Conservation (phyloP, 768 basidiomycete genomes). For the Macrocybe gigantea region DNA sequence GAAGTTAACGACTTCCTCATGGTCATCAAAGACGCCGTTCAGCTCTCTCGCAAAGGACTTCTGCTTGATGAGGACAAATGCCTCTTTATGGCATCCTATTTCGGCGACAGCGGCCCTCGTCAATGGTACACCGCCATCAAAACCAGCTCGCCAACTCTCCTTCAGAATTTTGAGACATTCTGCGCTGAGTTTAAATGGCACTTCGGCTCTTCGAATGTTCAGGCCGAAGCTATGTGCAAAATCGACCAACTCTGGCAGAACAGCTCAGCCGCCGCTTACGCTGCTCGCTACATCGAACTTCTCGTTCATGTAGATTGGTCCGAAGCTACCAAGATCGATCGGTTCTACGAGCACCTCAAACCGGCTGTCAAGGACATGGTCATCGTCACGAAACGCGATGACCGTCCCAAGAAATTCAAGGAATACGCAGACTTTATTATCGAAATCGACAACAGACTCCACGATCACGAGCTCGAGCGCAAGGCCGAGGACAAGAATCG, state of each 20-base stretch:
- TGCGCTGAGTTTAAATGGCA: conserved; percentile 17
- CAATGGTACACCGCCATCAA: conserved; percentile 25
- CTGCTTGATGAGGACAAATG: conserved; percentile 19
- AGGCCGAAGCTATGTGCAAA: conserved; percentile 18
- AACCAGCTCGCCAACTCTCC: conserved; percentile 8
- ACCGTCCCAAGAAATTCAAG: conserved; percentile 12
- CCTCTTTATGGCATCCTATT: conserved; percentile 20
- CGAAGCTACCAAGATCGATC: conserved; percentile 25
- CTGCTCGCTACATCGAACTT: conserved; percentile 19
- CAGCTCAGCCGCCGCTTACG: conserved; percentile 20
- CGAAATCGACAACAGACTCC: conserved; percentile 19
- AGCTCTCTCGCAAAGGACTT: conserved; percentile 15
- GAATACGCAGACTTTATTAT: conserved; percentile 14
- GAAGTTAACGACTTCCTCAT: conserved; percentile 14
- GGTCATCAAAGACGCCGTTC: conserved; percentile 18
- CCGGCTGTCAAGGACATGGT: conserved; percentile 18
- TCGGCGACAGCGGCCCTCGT: conserved; percentile 21
- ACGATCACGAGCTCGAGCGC: conserved; percentile 12
- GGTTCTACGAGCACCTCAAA: conserved; percentile 24
- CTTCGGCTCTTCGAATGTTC: conserved; percentile 21
- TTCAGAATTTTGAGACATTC: conserved; percentile 20
- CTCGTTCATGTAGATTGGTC: conserved; percentile 20
- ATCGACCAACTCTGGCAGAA: conserved; percentile 24
- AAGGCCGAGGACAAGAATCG: neutral
- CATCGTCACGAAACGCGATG: too few species aligned